Evolutionary conservation across 2,329 filamentous ascomycete species (phyloP), one percentile per base, ranked within the genome.

Genomic region (Nemania diffusa): DNA sequence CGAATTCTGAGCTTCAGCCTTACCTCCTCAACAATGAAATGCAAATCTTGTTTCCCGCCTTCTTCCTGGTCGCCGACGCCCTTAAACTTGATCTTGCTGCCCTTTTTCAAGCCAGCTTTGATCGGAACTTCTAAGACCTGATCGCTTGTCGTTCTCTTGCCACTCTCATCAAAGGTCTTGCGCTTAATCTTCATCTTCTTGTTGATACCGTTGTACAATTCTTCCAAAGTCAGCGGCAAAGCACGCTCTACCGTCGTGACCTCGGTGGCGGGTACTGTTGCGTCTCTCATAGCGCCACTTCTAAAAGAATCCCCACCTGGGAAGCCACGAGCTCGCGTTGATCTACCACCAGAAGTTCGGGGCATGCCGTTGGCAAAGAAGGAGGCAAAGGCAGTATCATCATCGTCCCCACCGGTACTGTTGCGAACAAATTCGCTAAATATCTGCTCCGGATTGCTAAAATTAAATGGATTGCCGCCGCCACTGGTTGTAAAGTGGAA

Each of bases 101-200:
- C 96, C 74, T 97, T 94, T 83, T 98, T 97, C 80, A 98, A 83
- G 66, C 96, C 96, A 5, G 93, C 90, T 83, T 97, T 98, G 82
- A 99, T 97, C 53, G 94, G 93, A 59, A 98, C 95, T 77, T 97
- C 94, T 32, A 99, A 83, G 20, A 97, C 93, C 76, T 94, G 92
- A 74, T 99, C 96, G 68, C 94, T 92, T 2, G 91, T 91, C 50
- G 88, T 92, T 73, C 94, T 90, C 84, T 97, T 97, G 65, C 93
- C 93, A 0, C 86, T 90, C 22, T 90, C 85, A 79, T 99, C 96
- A 78, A 93, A 98, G 20, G 91, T 94, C 88, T 98, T 98, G 76
- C 95, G 89, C 84, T 97, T 97, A 71, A 98, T 97, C 83, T 96
- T 97, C 87, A 99, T 93, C 86, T 97, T 97, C 88, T 99, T 99